These are phyloP conservation scores for Collybiopsis confluens DNA, from an alignment of 768 basidiomycete genomes.

Conservation along the genomic window DNA sequence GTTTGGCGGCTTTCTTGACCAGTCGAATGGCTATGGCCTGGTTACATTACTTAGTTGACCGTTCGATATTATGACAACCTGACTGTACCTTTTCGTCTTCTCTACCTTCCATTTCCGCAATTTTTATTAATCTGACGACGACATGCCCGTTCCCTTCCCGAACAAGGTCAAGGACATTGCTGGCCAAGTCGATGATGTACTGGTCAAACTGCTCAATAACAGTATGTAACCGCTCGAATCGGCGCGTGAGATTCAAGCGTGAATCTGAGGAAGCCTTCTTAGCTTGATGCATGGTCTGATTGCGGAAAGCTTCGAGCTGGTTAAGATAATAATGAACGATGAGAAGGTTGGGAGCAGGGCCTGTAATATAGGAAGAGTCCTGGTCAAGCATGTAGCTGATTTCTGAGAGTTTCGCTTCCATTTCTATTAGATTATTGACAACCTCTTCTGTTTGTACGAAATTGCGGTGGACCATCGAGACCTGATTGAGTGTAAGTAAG, in stretches of 20 bases:
- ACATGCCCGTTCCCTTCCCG: constrained; percentile 77
- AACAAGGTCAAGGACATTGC: constrained; percentile 74
- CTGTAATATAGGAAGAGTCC: constrained; percentile 75
- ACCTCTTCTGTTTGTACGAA: constrained; percentile 95
- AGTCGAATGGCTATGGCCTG: constrained; percentile 92
- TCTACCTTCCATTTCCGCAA: constrained; percentile 87
- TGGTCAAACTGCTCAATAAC: constrained; percentile 82
- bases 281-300: constrained; percentile 92
- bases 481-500: constrained; percentile 38
- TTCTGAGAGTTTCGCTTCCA: constrained; percentile 78
- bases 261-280: constrained; percentile 72
- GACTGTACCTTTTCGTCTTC: constrained; percentile 87
- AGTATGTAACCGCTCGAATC: constrained; percentile 83
- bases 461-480: constrained; percentile 92
- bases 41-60: not conserved
- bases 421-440: constrained; percentile 89
- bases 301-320: constrained; percentile 89
- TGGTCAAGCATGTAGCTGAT: constrained; percentile 73
- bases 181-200: constrained; percentile 74
- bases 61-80: constrained; percentile 1
- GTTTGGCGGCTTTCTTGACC: constrained; percentile 89
- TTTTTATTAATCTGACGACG: constrained; percentile 90
- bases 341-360: constrained; percentile 85
- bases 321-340: constrained; percentile 88
- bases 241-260: constrained; percentile 62